Evolutionary conservation across 345 rosid genomes (phyloP).

Genomic region (Salix brachista): DNA sequence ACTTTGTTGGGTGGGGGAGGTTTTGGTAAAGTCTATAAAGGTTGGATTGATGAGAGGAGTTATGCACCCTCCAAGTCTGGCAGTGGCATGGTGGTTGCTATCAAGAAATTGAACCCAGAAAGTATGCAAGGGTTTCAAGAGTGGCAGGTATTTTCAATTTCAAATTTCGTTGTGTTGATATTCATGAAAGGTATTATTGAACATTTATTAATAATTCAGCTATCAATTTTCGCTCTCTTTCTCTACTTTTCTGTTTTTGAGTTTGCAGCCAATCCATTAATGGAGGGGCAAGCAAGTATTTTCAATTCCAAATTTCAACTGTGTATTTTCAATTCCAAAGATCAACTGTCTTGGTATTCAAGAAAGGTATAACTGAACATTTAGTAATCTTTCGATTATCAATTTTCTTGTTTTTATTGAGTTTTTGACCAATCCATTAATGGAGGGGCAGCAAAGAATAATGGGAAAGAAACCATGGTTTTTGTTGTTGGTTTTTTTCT

Average conservation of each 20-base stretch:
- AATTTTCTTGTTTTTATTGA: neutral
- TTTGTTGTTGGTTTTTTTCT: slow-evolving; percentile 1
- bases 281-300: neutral
- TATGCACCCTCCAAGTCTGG: slow-evolving; percentile 55
- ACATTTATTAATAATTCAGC: neutral
- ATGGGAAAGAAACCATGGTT: neutral
- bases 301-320: neutral
- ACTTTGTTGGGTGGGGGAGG: slow-evolving; percentile 76
- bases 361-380: neutral
- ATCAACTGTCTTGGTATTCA: neutral
- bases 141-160: slow-evolving; percentile 57
- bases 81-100: slow-evolving; percentile 60
- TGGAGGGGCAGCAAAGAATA: neutral
- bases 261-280: neutral
- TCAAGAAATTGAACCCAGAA: slow-evolving; percentile 66
- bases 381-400: neutral
- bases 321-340: too few species aligned
- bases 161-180: neutral
- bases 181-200: too few species aligned
- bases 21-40: slow-evolving; percentile 77
- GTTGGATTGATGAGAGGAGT: slow-evolving; percentile 68
- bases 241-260: neutral
- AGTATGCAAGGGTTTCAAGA: slow-evolving; percentile 68
- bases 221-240: neutral
- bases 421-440: neutral